These are phyloP conservation scores for Amanita polypyramis DNA, from an alignment of 768 basidiomycete genomes.

Conservation along the genomic window DNA sequence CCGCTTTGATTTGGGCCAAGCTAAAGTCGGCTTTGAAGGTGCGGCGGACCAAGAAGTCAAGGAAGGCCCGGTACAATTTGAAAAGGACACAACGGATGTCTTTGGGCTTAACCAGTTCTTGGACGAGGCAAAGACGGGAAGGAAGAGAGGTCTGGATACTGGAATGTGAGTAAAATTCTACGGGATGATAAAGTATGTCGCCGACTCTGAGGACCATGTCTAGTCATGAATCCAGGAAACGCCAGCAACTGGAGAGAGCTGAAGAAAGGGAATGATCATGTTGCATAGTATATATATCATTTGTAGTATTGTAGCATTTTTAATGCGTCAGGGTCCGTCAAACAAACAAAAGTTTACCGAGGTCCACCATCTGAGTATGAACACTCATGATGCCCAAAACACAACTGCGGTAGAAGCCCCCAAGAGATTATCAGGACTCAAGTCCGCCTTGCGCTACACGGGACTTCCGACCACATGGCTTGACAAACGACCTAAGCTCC, in stretches of 20 bases:
- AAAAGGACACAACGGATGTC: conserved; percentile 95
- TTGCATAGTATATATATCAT: not conserved
- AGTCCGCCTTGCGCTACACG: conserved; percentile 54
- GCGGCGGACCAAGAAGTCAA: conserved; percentile 74
- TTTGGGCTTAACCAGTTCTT: conserved; percentile 96
- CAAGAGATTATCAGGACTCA: conserved; percentile 36
- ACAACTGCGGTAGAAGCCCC: not conserved
- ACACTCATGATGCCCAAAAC: conserved; percentile 4
- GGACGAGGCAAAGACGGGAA: conserved; percentile 94
- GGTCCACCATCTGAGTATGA: not conserved
- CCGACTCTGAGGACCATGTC: conserved; percentile 4
- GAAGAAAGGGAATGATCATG: conserved; percentile 24
- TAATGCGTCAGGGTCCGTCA: not conserved
- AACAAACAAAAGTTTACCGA: not conserved
- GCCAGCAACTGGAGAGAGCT: conserved; percentile 59
- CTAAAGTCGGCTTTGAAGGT: conserved; percentile 84
- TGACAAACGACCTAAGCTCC: conserved; percentile 74
- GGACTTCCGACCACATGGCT: conserved; percentile 71
- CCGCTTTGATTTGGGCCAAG: conserved; percentile 82
- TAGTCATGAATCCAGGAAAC: conserved; percentile 54
- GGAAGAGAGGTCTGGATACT: conserved; percentile 79
- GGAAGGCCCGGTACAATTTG: conserved; percentile 96
- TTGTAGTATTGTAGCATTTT: not conserved
- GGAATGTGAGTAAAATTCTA: conserved; percentile 39
- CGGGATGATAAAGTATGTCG: not conserved